Conservation (phyloP, 2,329 filamentous ascomycete species). For the Phyllosticta citrichinensis region DNA sequence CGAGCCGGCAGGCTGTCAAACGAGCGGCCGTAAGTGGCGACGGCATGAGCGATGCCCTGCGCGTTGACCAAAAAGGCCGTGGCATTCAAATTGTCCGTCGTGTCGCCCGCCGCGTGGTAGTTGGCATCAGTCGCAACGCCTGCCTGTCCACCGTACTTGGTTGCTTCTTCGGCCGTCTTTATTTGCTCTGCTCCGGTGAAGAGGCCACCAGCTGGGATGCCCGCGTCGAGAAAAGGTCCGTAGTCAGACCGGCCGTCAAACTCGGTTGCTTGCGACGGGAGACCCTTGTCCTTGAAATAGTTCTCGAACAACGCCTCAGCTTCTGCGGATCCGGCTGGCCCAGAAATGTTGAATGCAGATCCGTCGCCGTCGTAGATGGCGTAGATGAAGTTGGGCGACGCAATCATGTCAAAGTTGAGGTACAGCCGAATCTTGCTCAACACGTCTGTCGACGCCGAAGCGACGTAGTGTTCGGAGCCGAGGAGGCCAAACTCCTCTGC, state of each 20-base stretch:
- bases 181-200: conserved; percentile 29
- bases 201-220: conserved; percentile 27
- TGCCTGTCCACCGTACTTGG: conserved; percentile 24
- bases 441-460: conserved; percentile 20
- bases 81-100: conserved; percentile 23
- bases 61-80: conserved; percentile 29
- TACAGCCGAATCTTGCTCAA: conserved; percentile 27
- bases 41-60: conserved; percentile 25
- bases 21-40: conserved; percentile 24
- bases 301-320: conserved; percentile 25
- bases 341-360: conserved; percentile 20
- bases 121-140: conserved; percentile 28
- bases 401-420: conserved; percentile 35
- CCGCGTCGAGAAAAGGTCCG: conserved; percentile 26
- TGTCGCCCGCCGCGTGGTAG: conserved; percentile 29
- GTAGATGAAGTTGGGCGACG: conserved; percentile 26
- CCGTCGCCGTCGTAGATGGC: conserved; percentile 30
- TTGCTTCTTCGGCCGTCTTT: conserved; percentile 27
- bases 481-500: conserved; percentile 30
- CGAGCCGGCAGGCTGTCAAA: conserved; percentile 26
- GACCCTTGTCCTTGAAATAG: conserved; percentile 20
- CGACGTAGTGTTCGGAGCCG: conserved; percentile 26
- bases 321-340: conserved; percentile 23
- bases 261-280: conserved; percentile 21
- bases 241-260: conserved; percentile 32